phyloP scores from a whole-genome alignment of 2,329 filamentous ascomycete species.

The Fusarium duplospermum region DNA sequence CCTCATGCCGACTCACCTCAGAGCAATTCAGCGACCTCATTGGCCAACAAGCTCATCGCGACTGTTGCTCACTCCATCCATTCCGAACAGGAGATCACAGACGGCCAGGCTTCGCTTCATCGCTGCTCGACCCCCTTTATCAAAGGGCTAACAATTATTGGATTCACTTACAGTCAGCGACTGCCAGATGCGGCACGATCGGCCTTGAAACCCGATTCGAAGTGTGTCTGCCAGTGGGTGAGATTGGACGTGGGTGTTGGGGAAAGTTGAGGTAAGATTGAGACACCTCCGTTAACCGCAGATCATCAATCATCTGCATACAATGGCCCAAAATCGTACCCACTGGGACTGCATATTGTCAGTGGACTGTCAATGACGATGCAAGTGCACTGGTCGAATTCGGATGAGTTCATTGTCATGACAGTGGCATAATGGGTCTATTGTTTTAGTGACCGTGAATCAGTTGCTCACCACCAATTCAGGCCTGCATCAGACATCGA shows the following conservation, averaged over 20 bases:
- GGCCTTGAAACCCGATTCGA: background rate
- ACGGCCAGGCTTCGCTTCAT: constrained; percentile 29
- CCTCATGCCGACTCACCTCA: constrained; percentile 22
- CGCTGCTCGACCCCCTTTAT: constrained; percentile 8
- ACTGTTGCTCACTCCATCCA: constrained; percentile 35
- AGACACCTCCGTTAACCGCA: background rate
- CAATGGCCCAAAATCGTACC: background rate
- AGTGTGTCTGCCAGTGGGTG: constrained; percentile 13
- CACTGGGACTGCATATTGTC: too few species aligned
- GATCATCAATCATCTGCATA: constrained; percentile 1
- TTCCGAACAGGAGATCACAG: constrained; percentile 15
- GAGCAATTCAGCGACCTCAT: constrained; percentile 26
- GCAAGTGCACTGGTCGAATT: background rate
- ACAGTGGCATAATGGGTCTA: constrained; percentile 3
- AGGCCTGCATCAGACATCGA: constrained; percentile 3
- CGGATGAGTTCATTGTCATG: background rate
- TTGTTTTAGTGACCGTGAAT: constrained; percentile 14
- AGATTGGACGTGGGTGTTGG: constrained; percentile 20
- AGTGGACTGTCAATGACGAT: background rate
- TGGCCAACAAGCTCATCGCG: constrained; percentile 37
- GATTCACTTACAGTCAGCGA: constrained; percentile 1
- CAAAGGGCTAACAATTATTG: background rate
- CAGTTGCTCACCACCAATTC: constrained; percentile 16
- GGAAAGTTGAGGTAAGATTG: constrained; percentile 22
- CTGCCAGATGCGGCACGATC: background rate